Percentiles rank a stretch among this genome's conserved stretches.
These are phyloP conservation scores for Pyricularia sp. DNA, from an alignment of 2,329 filamentous ascomycete genomes.

Conservation along the genomic window DNA sequence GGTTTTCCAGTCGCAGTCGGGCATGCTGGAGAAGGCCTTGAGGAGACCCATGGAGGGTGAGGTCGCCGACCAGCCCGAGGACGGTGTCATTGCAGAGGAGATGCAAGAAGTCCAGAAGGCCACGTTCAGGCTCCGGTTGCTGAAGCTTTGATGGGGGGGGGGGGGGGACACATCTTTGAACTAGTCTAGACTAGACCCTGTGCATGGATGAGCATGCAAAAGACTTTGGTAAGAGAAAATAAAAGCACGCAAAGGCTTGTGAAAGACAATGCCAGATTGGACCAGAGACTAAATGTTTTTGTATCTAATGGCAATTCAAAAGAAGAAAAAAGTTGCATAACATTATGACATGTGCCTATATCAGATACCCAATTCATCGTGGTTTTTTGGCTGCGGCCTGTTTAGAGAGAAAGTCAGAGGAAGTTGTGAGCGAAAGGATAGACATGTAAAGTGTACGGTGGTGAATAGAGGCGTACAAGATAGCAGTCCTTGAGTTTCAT, in stretches of 20 bases:
- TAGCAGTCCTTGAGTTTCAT: conserved; percentile 80
- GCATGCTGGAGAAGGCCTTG: conserved; percentile 66
- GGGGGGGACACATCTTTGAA: background rate
- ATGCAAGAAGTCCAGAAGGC: conserved; percentile 9
- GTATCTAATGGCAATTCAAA: conserved; percentile 7
- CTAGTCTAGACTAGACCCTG: background rate
- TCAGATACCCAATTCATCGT: conserved; percentile 3
- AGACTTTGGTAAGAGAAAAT: background rate
- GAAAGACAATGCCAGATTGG: background rate
- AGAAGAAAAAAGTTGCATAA: background rate
- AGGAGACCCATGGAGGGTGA: conserved; percentile 61
- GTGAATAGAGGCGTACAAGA: conserved; percentile 45
- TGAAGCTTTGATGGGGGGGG: conserved; percentile 48
- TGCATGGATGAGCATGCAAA: background rate
- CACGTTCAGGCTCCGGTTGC: conserved; percentile 47
- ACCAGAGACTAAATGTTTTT: conserved; percentile 5
- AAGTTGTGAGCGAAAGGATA: background rate
- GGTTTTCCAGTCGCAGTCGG: conserved; percentile 59
- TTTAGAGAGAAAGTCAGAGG: background rate
- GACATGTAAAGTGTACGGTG: background rate
- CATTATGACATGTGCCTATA: background rate
- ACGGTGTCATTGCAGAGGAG: conserved; percentile 7
- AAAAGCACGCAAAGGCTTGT: background rate
- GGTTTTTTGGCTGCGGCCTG: conserved; percentile 14
- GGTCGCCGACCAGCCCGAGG: conserved; percentile 1